phyloP scores from a whole-genome alignment of 1,139 yeast species.

The Insectozyma bohioensis region DNA sequence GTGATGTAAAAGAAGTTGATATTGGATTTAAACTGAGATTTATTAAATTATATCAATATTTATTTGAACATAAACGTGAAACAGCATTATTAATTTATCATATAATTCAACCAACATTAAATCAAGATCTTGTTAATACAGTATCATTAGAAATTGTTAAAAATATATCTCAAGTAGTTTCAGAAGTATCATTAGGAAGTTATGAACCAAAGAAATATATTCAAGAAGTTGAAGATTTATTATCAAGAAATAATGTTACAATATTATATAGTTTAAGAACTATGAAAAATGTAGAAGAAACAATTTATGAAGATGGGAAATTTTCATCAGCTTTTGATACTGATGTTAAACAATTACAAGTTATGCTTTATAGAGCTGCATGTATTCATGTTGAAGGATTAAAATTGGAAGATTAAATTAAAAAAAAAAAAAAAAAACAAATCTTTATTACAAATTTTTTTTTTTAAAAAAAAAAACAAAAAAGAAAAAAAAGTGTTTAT shows the following conservation, averaged over 20 bases:
- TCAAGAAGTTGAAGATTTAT: conserved; percentile 17
- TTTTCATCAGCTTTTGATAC: conserved; percentile 16
- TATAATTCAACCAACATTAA: conserved; percentile 40
- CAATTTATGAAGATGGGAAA: conserved; percentile 15
- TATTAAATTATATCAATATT: conserved; percentile 46
- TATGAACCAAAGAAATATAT: conserved; percentile 21
- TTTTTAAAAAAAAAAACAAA: no score
- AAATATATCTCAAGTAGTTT: conserved; percentile 29
- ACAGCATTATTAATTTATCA: conserved; percentile 48
- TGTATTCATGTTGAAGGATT: conserved; percentile 39
- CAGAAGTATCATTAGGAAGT: conserved; percentile 21
- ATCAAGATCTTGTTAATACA: conserved; percentile 33
- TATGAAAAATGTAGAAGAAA: conserved; percentile 18
- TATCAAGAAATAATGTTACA: conserved; percentile 15
- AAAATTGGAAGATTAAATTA: conserved; percentile 33
- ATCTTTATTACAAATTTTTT: no score
- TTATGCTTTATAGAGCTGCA: conserved; percentile 42
- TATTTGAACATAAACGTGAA: conserved; percentile 36
- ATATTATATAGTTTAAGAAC: conserved; percentile 16
- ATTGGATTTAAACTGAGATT: conserved; percentile 51
- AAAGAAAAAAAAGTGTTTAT: no score
- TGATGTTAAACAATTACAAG: conserved; percentile 28
- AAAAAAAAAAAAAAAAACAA: background rate
- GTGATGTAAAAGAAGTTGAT: conserved; percentile 47
- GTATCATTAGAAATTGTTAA: conserved; percentile 29